Evolutionary conservation across 495 filamentous ascomycete species (phyloP).

Genomic region (Penicillium cosmopolitanum): DNA sequence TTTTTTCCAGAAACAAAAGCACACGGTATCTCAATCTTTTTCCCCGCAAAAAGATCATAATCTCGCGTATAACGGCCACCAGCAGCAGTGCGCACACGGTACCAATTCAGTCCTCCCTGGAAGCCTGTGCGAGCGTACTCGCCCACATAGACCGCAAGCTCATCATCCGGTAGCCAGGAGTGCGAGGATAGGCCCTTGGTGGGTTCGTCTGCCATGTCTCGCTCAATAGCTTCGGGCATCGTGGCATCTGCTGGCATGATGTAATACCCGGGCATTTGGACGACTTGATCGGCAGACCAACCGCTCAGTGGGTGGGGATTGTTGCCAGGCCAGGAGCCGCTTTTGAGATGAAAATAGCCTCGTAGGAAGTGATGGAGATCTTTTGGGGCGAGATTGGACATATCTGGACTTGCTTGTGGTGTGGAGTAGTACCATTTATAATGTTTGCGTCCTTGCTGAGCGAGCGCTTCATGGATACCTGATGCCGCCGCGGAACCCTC

Average conservation of each 20-base stretch:
- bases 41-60: conserved; percentile 61
- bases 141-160: conserved; percentile 60
- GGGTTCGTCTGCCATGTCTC: conserved; percentile 57
- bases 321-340: conserved; percentile 61
- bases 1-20: conserved; percentile 60
- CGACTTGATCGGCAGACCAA: conserved; percentile 60
- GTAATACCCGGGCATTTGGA: conserved; percentile 67
- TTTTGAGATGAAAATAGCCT: conserved; percentile 72
- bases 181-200: conserved; percentile 25
- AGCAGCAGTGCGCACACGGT: conserved; percentile 59
- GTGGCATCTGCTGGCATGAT: conserved; percentile 61
- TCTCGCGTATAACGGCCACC: conserved; percentile 48
- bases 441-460: conserved; percentile 59
- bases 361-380: conserved; percentile 62
- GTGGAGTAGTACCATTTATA: conserved; percentile 75
- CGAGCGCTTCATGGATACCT: conserved; percentile 57
- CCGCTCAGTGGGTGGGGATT: conserved; percentile 52
- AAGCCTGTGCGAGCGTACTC: conserved; percentile 70
- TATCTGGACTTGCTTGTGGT: conserved; percentile 56
- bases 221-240: conserved; percentile 60
- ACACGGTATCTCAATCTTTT: conserved; percentile 64
- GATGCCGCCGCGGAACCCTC: conserved; percentile 35
- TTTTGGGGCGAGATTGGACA: conserved; percentile 51
- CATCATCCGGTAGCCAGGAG: conserved; percentile 59
- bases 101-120: conserved; percentile 74